Base-by-base conservation (phyloP, 2,329 filamentous ascomycete species). In the Fusarium continuum region DNA sequence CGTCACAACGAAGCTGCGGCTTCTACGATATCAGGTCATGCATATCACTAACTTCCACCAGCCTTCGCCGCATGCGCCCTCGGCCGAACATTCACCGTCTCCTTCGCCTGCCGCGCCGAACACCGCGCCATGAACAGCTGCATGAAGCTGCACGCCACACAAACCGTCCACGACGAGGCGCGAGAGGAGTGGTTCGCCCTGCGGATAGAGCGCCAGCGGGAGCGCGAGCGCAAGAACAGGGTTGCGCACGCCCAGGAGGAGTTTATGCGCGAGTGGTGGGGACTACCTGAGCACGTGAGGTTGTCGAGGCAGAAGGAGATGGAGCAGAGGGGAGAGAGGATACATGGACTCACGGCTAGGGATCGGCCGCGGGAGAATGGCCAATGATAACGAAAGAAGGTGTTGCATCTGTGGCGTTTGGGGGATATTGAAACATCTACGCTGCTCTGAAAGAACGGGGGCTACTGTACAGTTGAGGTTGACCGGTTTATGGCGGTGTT, bases 21-120 rank as follows among this genome's bases (percentile, higher is more conserved):
- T 8, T 2, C 34, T n/a, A 22, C 13, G 22, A 11, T n/a, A 55
- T 55, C 63, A 51, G 47, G 25, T 7, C 53, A 65, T 44, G 22
- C 17, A 35, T 20, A 48, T 17, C 14, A 29, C 25, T 46, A 8
- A 60, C 34, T 36, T 47, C 11, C 7, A 16, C 5, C 69, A 97
- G 94, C 91, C 61, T 99, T 99, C 75, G 95, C 95, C 55, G 88
- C 90, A 67, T 99, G 95, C 83, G 93, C 93, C 48, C 84, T 89
- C 44, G 89, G 90, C 73, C 91, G 92, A 65, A 98, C 93, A 6
- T 86, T 98, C 70, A 93, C 89, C 53, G 91, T 95, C 55, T 90
- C 93, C 11, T 97, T 95, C 82, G 85, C 88, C 48, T 99, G 95
- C 81, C 89, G 92, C 49, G 79, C 84, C 43, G 85, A 93, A 73